These are phyloP conservation scores for Magnolia sinica DNA, from an alignment of 164 flowering plant genomes.

Conservation along the genomic window DNA sequence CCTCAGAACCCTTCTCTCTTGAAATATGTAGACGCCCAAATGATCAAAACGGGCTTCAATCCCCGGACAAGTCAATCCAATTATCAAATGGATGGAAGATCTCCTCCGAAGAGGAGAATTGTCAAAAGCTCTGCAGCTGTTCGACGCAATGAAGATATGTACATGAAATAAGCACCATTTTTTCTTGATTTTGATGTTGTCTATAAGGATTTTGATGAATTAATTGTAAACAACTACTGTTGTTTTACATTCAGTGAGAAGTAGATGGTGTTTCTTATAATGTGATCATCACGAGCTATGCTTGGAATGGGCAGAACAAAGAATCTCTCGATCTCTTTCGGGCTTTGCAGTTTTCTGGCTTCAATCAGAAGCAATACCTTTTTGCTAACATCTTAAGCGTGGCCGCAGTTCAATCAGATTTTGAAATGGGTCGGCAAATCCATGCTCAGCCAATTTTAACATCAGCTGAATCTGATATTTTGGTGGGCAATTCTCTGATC, in stretches of 20 bases:
- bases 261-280: conserved; percentile 77
- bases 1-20: neutral
- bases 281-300: conserved; percentile 59
- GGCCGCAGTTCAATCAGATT: conserved; percentile 40
- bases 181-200: too few species aligned
- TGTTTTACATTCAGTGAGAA: conserved; percentile 10
- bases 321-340: conserved; percentile 52
- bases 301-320: conserved; percentile 47
- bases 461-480: conserved; percentile 42
- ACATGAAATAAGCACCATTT: too few species aligned
- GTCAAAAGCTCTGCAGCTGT: conserved; percentile 50
- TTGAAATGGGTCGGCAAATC: conserved; percentile 63
- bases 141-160: conserved; percentile 23
- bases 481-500: conserved; percentile 62
- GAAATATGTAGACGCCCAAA: conserved; percentile 42
- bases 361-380: conserved; percentile 56
- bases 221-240: too few species aligned
- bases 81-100: conserved; percentile 30
- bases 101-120: conserved; percentile 32
- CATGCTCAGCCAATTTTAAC: conserved; percentile 62
- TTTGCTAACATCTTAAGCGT: conserved; percentile 62
- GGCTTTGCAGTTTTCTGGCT: conserved; percentile 42
- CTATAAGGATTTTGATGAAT: too few species aligned
- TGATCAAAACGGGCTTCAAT: conserved; percentile 69
- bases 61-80: conserved; percentile 50